Evolutionary conservation across 495 filamentous ascomycete genomes (phyloP).

Genomic region (Aspergillus affinis): DNA sequence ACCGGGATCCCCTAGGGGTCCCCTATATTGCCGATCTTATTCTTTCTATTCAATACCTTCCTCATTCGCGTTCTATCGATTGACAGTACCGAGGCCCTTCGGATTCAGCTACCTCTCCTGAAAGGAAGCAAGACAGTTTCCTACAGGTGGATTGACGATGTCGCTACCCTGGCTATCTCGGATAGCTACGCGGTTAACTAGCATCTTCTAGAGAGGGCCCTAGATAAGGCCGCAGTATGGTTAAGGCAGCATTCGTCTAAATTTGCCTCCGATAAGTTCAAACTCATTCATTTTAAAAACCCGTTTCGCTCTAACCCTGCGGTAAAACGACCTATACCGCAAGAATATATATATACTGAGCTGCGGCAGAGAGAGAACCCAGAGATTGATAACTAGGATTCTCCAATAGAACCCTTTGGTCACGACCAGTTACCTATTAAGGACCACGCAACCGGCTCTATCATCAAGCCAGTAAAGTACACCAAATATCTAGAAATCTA

Average conservation of each 20-base stretch:
- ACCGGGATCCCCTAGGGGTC: conserved; percentile 22
- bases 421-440: conserved; percentile 1
- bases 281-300: conserved; percentile 20
- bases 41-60: too few species aligned
- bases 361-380: background rate
- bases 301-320: background rate
- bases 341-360: too few species aligned
- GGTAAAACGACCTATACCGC: too few species aligned
- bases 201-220: conserved; percentile 3
- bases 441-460: background rate
- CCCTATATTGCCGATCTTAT: too few species aligned
- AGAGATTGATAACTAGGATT: background rate
- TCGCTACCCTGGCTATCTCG: conserved; percentile 14
- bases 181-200: conserved; percentile 6
- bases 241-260: conserved; percentile 14
- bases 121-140: too few species aligned
- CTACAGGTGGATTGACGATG: too few species aligned
- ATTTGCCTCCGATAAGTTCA: conserved; percentile 20
- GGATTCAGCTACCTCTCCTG: too few species aligned
- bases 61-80: too few species aligned
- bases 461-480: too few species aligned
- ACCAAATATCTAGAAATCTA: too few species aligned
- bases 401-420: too few species aligned
- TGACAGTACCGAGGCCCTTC: too few species aligned
- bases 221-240: conserved; percentile 11